phyloP scores from a whole-genome alignment of 148 eudicot genomes.

The Nepenthes mirabilis region DNA sequence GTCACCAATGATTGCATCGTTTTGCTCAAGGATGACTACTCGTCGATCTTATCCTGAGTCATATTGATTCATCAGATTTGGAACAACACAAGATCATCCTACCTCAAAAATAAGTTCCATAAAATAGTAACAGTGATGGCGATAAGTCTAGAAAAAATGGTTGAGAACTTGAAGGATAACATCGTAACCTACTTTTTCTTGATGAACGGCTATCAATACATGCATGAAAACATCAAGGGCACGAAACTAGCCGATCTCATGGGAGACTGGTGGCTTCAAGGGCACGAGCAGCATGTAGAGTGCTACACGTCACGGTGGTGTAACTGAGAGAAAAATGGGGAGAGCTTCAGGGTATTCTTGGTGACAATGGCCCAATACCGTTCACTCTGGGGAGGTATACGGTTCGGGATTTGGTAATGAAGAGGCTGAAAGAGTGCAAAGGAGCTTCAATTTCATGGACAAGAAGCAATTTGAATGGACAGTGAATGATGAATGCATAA shows the following conservation, averaged over 20 bases:
- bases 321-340: slow-evolving; percentile 70
- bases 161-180: slow-evolving; percentile 33
- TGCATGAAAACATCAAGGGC: slow-evolving; percentile 30
- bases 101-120: slow-evolving; percentile 30
- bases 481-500: slow-evolving; percentile 33
- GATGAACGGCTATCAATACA: slow-evolving; percentile 69
- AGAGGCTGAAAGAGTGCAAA: slow-evolving; percentile 44
- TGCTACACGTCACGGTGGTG: slow-evolving; percentile 12
- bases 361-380: slow-evolving; percentile 33
- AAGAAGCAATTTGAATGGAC: slow-evolving; percentile 50
- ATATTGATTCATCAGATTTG: slow-evolving; percentile 55
- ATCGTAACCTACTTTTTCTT: slow-evolving; percentile 47
- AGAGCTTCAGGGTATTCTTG: slow-evolving; percentile 34
- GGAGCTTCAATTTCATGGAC: slow-evolving; percentile 42
- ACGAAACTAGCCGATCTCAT: slow-evolving; percentile 52
- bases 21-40: slow-evolving; percentile 55
- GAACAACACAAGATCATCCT: slow-evolving; percentile 17
- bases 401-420: slow-evolving; percentile 30
- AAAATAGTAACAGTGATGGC: slow-evolving; percentile 49
- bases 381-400: slow-evolving; percentile 27
- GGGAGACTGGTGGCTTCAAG: slow-evolving; percentile 47
- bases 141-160: slow-evolving; percentile 58
- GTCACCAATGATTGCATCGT: slow-evolving; percentile 51
- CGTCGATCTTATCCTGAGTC: slow-evolving; percentile 30
- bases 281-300: slow-evolving; percentile 23